phyloP scores from a whole-genome alignment of 306 rosid species.

The Pterocarpus santalinus region DNA sequence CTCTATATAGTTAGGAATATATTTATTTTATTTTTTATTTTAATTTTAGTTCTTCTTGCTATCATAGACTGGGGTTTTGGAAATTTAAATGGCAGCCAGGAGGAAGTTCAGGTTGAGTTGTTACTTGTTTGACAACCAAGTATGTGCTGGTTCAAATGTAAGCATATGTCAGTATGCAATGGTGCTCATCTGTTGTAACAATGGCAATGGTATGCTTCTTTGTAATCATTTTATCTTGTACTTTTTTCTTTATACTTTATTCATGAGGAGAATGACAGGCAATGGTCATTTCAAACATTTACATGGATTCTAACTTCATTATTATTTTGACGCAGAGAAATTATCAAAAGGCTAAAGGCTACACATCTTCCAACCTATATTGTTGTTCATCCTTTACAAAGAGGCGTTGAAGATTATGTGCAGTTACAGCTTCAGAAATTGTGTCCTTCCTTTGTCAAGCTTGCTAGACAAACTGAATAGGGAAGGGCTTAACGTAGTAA shows the following conservation, averaged over 20 bases:
- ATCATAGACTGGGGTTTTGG: conserved; percentile 81
- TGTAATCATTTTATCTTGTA: conserved; percentile 29
- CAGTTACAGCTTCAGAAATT: conserved; percentile 44
- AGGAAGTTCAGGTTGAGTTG: conserved; percentile 95
- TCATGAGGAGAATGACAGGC: conserved; percentile 19
- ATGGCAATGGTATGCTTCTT: conserved; percentile 63
- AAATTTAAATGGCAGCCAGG: conserved; percentile 99
- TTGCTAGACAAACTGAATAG: conserved; percentile 51
- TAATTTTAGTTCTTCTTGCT: conserved; percentile 43
- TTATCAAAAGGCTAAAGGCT: too few relatives aligned
- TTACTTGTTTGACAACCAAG: conserved; percentile 66
- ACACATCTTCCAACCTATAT: conserved; percentile 25
- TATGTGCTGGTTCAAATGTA: conserved; percentile 59
- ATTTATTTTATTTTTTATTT: conserved; percentile 23
- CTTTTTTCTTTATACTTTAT: conserved; percentile 24
- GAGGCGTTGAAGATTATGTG: conserved; percentile 64
- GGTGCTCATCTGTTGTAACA: conserved; percentile 68
- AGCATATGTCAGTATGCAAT: conserved; percentile 12
- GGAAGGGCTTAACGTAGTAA: conserved; percentile 61
- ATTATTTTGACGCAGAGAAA: too few relatives aligned
- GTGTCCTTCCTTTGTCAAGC: conserved; percentile 52
- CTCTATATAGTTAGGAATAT: conserved; percentile 27
- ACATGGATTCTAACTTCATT: too few relatives aligned
- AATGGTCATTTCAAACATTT: not conserved
- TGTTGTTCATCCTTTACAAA: conserved; percentile 52